A percentile compares a stretch with the other conserved stretches of the same genome.
phyloP scores from a whole-genome alignment of 2,329 filamentous ascomycete species.

The Xylariomycetidae sp. region DNA sequence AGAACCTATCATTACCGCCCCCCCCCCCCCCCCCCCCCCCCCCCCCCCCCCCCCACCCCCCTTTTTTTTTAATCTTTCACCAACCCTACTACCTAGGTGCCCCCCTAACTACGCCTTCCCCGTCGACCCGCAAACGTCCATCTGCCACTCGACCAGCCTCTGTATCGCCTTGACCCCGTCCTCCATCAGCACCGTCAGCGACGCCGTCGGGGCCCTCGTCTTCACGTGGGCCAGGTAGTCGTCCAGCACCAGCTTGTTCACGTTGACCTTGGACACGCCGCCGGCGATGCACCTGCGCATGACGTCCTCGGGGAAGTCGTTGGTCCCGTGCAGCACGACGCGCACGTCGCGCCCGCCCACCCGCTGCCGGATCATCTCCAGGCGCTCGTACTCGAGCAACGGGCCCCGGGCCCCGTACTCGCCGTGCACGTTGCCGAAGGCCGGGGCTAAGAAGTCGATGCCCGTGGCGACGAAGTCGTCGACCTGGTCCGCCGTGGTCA shows the following conservation, averaged over 20 bases:
- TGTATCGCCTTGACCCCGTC: slow-evolving; percentile 38
- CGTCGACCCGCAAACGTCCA: slow-evolving; percentile 41
- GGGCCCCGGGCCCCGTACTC: slow-evolving; percentile 64
- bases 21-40: no score
- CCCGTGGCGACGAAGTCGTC: slow-evolving; percentile 67
- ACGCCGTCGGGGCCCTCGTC: slow-evolving; percentile 30
- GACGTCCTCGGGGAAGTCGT: slow-evolving; percentile 46
- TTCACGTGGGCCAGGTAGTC: slow-evolving; percentile 38
- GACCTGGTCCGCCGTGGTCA: slow-evolving; percentile 66
- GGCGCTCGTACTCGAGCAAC: slow-evolving; percentile 53
- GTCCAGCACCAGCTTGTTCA: slow-evolving; percentile 49
- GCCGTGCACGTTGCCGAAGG: slow-evolving; percentile 74
- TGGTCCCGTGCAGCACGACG: slow-evolving; percentile 53
- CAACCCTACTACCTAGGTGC: no score
- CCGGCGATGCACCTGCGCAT: slow-evolving; percentile 46
- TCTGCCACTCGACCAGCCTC: slow-evolving; percentile 40
- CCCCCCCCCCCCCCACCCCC: no score
- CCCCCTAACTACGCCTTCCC: slow-evolving; percentile 35
- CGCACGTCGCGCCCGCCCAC: slow-evolving; percentile 36
- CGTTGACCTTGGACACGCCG: slow-evolving; percentile 53
- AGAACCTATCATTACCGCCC: no score
- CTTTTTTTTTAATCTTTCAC: no score
- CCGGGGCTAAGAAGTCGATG: slow-evolving; percentile 70
- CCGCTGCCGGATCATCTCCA: slow-evolving; percentile 33
- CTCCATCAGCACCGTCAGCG: slow-evolving; percentile 38